These are phyloP conservation scores for Paracoccidioides lutzii DNA, from an alignment of 2,329 filamentous ascomycete species.

Conservation along the genomic window DNA sequence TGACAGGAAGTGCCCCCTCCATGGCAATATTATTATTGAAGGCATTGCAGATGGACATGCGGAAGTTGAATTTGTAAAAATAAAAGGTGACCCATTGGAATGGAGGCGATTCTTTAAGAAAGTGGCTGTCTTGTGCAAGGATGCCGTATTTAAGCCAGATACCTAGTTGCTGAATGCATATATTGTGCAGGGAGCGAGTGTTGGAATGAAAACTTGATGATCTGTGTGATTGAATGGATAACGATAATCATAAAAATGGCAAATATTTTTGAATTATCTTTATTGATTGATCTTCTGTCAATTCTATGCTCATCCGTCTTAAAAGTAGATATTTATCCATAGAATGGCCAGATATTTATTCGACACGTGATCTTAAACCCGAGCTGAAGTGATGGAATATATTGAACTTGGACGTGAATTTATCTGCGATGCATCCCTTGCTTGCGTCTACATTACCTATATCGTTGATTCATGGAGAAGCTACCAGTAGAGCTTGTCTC, in stretches of 20 bases:
- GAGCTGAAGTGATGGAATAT: background rate
- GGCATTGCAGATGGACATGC: slow-evolving; percentile 47
- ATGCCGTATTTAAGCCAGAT: slow-evolving; percentile 58
- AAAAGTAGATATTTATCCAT: background rate
- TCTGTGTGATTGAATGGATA: background rate
- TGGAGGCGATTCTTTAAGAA: slow-evolving; percentile 97
- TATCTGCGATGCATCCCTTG: background rate
- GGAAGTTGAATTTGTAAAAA: slow-evolving; percentile 84
- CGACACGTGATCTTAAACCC: background rate
- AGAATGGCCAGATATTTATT: background rate
- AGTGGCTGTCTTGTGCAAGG: slow-evolving; percentile 74
- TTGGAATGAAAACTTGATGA: background rate
- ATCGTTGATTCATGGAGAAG: slow-evolving; percentile 32
- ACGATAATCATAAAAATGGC: background rate
- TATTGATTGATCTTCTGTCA: background rate
- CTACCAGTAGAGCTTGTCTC: slow-evolving; percentile 53
- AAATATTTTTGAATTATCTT: background rate
- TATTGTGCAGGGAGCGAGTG: background rate
- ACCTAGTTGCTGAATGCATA: slow-evolving; percentile 13
- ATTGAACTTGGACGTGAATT: background rate
- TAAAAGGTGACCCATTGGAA: slow-evolving; percentile 89
- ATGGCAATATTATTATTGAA: slow-evolving; percentile 34
- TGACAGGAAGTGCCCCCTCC: slow-evolving; percentile 36
- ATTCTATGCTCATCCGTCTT: background rate
- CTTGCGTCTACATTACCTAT: slow-evolving; percentile 15